Conservation (phyloP, 768 basidiomycete genomes). For the Dentipellis fragilis region DNA sequence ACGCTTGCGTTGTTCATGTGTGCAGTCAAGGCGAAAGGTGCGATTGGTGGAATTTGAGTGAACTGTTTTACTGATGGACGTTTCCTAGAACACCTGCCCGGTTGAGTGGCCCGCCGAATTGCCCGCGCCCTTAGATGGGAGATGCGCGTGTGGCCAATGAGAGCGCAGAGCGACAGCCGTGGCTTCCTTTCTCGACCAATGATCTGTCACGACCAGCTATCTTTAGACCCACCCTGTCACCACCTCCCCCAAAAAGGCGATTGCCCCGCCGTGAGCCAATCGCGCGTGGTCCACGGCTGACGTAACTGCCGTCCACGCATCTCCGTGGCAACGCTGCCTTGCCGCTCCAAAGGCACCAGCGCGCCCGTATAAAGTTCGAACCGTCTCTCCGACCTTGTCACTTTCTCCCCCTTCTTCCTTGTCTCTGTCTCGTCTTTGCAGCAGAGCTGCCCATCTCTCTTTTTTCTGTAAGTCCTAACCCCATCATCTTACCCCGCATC, state of each 20-base stretch:
- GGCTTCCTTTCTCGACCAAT: too few relatives aligned
- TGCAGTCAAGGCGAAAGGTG: conserved; percentile 44
- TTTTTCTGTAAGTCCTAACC: conserved; percentile 13
- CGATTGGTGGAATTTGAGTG: conserved; percentile 10
- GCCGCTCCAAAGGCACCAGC: background rate
- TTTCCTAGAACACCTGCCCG: background rate
- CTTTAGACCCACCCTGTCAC: too few relatives aligned
- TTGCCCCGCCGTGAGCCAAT: too few relatives aligned
- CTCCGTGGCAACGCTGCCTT: background rate
- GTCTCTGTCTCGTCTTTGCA: conserved; percentile 27
- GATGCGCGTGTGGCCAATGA: too few relatives aligned
- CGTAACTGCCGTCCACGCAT: too few relatives aligned
- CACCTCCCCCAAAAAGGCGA: too few relatives aligned
- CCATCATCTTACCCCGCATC: background rate
- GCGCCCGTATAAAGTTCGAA: background rate
- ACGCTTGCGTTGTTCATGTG: conserved; percentile 77
- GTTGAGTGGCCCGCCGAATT: background rate
- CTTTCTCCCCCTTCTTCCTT: conserved; percentile 14
- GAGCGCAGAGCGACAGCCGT: too few relatives aligned
- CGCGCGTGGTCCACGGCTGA: too few relatives aligned
- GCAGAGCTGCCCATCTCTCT: conserved; percentile 40
- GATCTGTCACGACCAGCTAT: too few relatives aligned
- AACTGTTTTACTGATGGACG: conserved; percentile 1
- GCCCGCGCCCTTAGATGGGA: too few relatives aligned
- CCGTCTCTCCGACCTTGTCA: conserved; percentile 15